Conservation (phyloP, 2,329 filamentous ascomycete species). For the Metarhizium robertsii region DNA sequence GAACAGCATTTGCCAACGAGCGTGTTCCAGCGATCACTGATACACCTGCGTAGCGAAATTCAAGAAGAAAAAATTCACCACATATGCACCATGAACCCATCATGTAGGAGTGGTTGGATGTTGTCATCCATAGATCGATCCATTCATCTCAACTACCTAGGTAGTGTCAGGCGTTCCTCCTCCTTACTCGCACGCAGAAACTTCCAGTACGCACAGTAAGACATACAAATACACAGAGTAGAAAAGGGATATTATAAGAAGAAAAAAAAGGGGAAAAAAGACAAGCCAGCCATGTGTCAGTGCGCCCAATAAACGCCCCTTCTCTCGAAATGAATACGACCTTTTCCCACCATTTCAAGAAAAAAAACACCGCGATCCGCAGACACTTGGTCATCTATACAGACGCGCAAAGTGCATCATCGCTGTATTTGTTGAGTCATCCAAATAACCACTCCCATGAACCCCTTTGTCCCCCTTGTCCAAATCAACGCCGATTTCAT, state of each 20-base stretch:
- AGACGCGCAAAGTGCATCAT: conserved; percentile 6
- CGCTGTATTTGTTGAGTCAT: background rate
- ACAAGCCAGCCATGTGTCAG: conserved; percentile 2
- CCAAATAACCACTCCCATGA: background rate
- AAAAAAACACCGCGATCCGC: background rate
- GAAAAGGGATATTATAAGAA: conserved; percentile 2
- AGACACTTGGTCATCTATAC: background rate
- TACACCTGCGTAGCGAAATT: too few relatives aligned
- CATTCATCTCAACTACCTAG: background rate
- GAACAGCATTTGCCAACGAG: too few relatives aligned
- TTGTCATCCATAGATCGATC: background rate
- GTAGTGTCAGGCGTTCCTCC: background rate
- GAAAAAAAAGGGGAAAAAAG: background rate
- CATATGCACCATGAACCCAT: background rate
- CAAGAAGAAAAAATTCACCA: too few relatives aligned
- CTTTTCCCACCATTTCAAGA: background rate
- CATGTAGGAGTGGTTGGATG: background rate
- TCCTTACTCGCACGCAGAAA: background rate
- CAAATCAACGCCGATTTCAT: conserved; percentile 4
- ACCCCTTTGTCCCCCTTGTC: background rate
- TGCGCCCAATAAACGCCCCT: conserved; percentile 1
- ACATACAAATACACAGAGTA: conserved; percentile 1
- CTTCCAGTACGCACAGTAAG: background rate
- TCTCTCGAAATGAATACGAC: background rate
- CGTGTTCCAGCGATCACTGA: too few relatives aligned